phyloP scores from a whole-genome alignment of 257 asterid genomes.

The Petunia axillaris region DNA sequence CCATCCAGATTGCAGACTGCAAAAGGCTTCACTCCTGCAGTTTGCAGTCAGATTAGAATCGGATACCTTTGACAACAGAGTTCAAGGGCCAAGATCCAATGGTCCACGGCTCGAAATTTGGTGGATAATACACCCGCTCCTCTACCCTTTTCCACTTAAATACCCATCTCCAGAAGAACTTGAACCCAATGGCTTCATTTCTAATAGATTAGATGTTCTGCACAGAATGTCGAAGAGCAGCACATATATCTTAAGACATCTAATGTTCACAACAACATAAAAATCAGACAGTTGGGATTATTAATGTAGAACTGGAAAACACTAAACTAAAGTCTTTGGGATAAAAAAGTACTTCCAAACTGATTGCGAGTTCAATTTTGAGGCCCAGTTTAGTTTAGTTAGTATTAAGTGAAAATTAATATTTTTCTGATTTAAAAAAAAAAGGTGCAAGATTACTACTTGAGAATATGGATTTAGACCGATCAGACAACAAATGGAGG shows the following conservation, averaged over 20 bases:
- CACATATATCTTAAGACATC: slow-evolving; percentile 1
- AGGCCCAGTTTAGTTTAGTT: background rate
- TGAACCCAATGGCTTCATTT: background rate
- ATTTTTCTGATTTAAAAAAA: background rate
- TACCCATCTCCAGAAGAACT: too few relatives aligned
- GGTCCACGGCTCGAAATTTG: too few relatives aligned
- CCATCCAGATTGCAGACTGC: background rate
- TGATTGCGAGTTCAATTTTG: background rate
- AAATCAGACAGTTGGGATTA: background rate
- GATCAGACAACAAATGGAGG: background rate
- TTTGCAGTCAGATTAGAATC: background rate
- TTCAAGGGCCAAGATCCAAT: background rate
- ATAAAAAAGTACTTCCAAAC: background rate
- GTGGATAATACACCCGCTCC: too few relatives aligned
- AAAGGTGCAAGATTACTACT: background rate
- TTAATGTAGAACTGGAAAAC: background rate
- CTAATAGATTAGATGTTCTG: background rate
- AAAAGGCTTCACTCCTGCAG: background rate
- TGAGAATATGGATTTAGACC: slow-evolving; percentile 2
- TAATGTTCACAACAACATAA: background rate
- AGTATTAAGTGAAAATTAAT: background rate
- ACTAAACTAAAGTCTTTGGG: background rate
- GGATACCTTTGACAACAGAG: background rate
- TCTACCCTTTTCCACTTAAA: too few relatives aligned
- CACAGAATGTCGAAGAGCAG: slow-evolving; percentile 6